phyloP scores from a whole-genome alignment of 2,329 filamentous ascomycete genomes.

The Aspergillus fumigatus region DNA sequence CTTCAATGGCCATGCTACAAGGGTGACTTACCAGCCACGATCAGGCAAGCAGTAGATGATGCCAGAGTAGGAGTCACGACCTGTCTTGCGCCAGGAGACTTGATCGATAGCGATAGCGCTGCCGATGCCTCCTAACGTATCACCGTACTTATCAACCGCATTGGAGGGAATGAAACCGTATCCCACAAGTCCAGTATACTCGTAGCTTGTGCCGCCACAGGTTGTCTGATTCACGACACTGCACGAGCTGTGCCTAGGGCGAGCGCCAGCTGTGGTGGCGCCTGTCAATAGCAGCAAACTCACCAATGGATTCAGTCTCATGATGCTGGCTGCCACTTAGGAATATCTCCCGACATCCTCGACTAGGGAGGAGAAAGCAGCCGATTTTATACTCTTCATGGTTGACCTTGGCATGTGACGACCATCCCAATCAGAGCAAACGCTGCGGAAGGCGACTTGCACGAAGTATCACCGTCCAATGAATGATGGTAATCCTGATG shows the following conservation, averaged over 20 bases:
- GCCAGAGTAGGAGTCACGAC: constrained; percentile 54
- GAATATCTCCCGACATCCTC: background rate
- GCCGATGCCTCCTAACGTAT: constrained; percentile 65
- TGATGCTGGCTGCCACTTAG: constrained; percentile 1
- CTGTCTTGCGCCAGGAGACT: constrained; percentile 53
- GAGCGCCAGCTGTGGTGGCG: constrained; percentile 10
- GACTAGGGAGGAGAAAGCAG: background rate
- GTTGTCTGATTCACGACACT: constrained; percentile 45
- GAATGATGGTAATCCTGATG: background rate
- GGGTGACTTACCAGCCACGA: constrained; percentile 54
- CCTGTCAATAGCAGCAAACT: constrained; percentile 15
- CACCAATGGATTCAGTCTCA: constrained; percentile 18
- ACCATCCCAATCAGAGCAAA: background rate
- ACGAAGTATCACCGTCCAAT: background rate
- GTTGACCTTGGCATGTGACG: background rate
- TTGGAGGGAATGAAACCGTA: constrained; percentile 59
- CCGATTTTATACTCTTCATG: background rate
- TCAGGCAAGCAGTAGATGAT: constrained; percentile 62
- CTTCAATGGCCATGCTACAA: background rate
- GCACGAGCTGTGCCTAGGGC: background rate
- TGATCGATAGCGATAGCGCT: constrained; percentile 61
- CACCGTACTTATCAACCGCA: constrained; percentile 61
- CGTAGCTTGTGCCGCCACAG: constrained; percentile 59
- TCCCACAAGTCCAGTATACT: constrained; percentile 64
- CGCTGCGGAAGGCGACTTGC: background rate